These are phyloP conservation scores for Aspergillus neotritici DNA, from an alignment of 2,329 filamentous ascomycete species.

Conservation along the genomic window DNA sequence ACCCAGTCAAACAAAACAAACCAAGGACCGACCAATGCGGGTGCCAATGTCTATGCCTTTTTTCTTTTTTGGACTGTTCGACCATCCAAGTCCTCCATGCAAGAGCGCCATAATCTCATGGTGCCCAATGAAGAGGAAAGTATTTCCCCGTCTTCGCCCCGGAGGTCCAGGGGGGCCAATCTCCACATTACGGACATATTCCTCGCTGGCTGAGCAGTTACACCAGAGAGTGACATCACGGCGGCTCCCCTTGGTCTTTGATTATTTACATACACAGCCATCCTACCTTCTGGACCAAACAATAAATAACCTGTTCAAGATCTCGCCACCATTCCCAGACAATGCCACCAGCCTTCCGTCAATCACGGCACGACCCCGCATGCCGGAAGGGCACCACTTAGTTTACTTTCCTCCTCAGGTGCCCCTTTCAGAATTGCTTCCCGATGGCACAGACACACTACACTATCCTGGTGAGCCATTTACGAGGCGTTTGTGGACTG, in stretches of 20 bases:
- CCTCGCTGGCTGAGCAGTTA: slow-evolving; percentile 36
- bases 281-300: slow-evolving; percentile 62
- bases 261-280: slow-evolving; percentile 56
- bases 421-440: slow-evolving; percentile 56
- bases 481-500: slow-evolving; percentile 79
- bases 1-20: no score
- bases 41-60: no score
- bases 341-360: slow-evolving; percentile 32
- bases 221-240: slow-evolving; percentile 45
- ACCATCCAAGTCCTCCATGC: no score
- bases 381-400: slow-evolving; percentile 63
- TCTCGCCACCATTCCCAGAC: slow-evolving; percentile 16
- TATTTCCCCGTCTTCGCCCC: slow-evolving; percentile 1
- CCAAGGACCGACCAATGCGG: no score
- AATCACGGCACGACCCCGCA: slow-evolving; percentile 20
- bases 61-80: no score
- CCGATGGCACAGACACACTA: slow-evolving; percentile 77
- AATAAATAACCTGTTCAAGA: slow-evolving; percentile 52
- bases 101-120: no score
- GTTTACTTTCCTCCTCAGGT: slow-evolving; percentile 77
- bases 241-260: slow-evolving; percentile 46
- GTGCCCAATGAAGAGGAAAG: no score
- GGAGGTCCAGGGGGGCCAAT: slow-evolving; percentile 1
- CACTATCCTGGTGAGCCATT: slow-evolving; percentile 71
- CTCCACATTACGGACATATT: slow-evolving; percentile 16